phyloP scores from a whole-genome alignment of 371 early-diverging fungal species.

The Parasitella parasitica region DNA sequence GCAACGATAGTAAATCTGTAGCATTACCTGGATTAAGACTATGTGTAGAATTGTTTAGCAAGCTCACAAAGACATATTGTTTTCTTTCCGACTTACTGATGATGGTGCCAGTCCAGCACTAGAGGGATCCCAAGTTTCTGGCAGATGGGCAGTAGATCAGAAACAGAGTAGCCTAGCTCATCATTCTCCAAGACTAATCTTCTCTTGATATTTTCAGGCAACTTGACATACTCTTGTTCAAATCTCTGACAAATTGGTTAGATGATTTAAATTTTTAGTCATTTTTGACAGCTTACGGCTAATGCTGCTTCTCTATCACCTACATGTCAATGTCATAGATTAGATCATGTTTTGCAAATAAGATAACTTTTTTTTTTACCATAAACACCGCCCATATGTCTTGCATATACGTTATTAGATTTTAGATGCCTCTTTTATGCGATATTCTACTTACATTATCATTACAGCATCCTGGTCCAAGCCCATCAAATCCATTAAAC shows the following conservation, averaged over 20 bases:
- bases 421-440: no score
- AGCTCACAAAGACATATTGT: neutral
- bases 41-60: neutral
- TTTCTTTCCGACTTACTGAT: slow-evolving; percentile 18
- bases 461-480: slow-evolving; percentile 45
- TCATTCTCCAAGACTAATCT: slow-evolving; percentile 51
- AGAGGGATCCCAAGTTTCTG: slow-evolving; percentile 42
- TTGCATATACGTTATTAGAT: no score
- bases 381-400: slow-evolving; percentile 55
- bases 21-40: slow-evolving; percentile 40
- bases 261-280: neutral
- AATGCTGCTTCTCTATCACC: slow-evolving; percentile 38
- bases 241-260: slow-evolving; percentile 37
- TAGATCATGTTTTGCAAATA: no score
- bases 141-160: slow-evolving; percentile 47
- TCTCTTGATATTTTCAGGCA: slow-evolving; percentile 34
- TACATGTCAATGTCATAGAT: neutral
- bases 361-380: slow-evolving; percentile 15
- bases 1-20: slow-evolving; percentile 18
- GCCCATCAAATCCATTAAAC: slow-evolving; percentile 48
- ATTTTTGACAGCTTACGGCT: slow-evolving; percentile 13
- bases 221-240: slow-evolving; percentile 32
- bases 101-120: slow-evolving; percentile 54
- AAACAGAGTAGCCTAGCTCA: slow-evolving; percentile 46
- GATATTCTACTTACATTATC: slow-evolving; percentile 54